Evolutionary conservation across 2,329 filamentous ascomycete species (phyloP), one percentile per base, ranked within the genome.

Genomic region (Cladophialophora yegresii): DNA sequence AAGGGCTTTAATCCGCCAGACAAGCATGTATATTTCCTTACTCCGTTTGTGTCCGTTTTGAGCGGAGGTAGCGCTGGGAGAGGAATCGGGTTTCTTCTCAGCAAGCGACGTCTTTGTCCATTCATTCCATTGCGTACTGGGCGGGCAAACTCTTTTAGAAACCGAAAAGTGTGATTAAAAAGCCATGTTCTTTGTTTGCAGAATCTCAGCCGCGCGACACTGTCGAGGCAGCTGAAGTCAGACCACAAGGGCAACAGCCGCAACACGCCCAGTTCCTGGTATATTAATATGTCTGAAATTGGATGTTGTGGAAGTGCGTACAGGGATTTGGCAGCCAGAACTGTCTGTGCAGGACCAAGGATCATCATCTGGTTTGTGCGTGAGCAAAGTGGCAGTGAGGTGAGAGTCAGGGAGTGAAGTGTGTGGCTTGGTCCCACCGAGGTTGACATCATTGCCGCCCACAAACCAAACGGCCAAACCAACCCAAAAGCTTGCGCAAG

Each of bases 1-100:
- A 13, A 28, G 28, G 58, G 28, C 43, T 51, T 51, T 56, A 36
- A 58, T 58, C 54, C 54, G 56, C 43, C 54, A 43, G 28, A 54
- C 61, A 62, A 64, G 61, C 66, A 65, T 70, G 67, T 69, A 70
- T 67, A 67, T 66, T 62, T 69, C 62, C 65, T 64, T 68, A 58
- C 62, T 23, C 49, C 55, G 57, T 47, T 53, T 36, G 61, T 56
- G 67, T 59, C 63, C 45, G 54, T 54, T 55, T 67, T 59, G 57
- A 58, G 60, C 54, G 58, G 47, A 43, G 58, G 54, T 49, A 55
- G 57, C 22, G 36, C 23, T 30, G 32, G 57, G 54, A 43, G 47
- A 40, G 55, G 53, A 51, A 49, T 23, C 12, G 50, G 65, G 53
- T 61, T 50, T 54, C 30, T 43, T 56, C 47, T 51, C 32, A 28